phyloP scores from a whole-genome alignment of 805 yeast genomes.

The Naumovozyma dairenensis region DNA sequence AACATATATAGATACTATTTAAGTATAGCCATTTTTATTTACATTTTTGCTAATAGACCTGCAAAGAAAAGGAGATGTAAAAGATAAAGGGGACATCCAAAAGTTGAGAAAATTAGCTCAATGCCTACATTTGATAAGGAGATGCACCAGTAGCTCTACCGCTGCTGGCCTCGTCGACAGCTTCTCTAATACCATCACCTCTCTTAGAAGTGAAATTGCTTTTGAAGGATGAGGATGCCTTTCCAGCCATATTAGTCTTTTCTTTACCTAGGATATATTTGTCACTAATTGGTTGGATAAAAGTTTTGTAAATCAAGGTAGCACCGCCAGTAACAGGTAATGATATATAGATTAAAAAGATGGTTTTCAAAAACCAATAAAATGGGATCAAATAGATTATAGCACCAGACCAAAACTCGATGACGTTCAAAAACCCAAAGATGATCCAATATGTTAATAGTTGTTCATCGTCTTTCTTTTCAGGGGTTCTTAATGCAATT shows the following conservation, averaged over 20 bases:
- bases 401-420: slow-evolving; percentile 93
- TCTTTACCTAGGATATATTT: slow-evolving; percentile 25
- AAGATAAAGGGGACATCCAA: not conserved
- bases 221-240: too few species aligned
- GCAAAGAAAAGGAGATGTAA: not conserved
- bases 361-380: slow-evolving; percentile 87
- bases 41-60: not conserved
- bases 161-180: slow-evolving; percentile 26
- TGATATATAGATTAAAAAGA: slow-evolving; percentile 78
- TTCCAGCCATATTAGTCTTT: not conserved
- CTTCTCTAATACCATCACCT: slow-evolving; percentile 19
- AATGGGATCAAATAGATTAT: slow-evolving; percentile 94
- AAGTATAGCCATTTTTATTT: too few species aligned
- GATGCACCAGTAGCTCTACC: slow-evolving; percentile 9
- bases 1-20: slow-evolving; percentile 1
- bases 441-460: slow-evolving; percentile 96
- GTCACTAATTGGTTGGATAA: slow-evolving; percentile 58
- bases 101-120: not conserved
- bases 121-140: too few species aligned
- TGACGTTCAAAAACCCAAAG: slow-evolving; percentile 80
- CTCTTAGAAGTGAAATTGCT: slow-evolving; percentile 10
- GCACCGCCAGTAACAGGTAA: slow-evolving; percentile 89
- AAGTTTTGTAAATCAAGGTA: slow-evolving; percentile 47
- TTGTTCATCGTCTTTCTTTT: slow-evolving; percentile 70
- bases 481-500: slow-evolving; percentile 65